Evolutionary conservation across 2,329 filamentous ascomycete species (phyloP).

Genomic region (Fusarium chaquense): DNA sequence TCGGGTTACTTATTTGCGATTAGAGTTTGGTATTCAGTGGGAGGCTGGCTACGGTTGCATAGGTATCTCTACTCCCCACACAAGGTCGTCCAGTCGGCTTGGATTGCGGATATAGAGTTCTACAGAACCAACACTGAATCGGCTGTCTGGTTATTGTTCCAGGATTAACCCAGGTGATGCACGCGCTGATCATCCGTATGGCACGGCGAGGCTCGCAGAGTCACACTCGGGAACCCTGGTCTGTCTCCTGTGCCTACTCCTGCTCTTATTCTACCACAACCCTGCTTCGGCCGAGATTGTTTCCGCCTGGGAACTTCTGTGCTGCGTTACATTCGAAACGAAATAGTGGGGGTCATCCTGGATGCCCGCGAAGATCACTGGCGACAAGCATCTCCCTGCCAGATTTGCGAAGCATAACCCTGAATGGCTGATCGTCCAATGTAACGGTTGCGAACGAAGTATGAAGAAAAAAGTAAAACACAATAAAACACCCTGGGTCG

Average conservation of each 20-base stretch:
- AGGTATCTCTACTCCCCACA: slow-evolving; percentile 28
- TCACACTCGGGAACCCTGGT: slow-evolving; percentile 19
- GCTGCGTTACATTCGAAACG: slow-evolving; percentile 23
- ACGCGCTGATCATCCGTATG: slow-evolving; percentile 31
- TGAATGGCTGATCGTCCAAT: slow-evolving; percentile 31
- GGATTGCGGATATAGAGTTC: slow-evolving; percentile 29
- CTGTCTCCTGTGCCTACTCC: not conserved
- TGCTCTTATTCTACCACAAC: slow-evolving; percentile 3
- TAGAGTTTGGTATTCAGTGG: slow-evolving; percentile 38
- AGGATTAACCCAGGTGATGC: slow-evolving; percentile 32
- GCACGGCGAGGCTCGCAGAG: slow-evolving; percentile 28
- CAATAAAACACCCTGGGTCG: slow-evolving; percentile 5
- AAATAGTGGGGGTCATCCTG: slow-evolving; percentile 26
- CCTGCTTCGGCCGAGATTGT: slow-evolving; percentile 33
- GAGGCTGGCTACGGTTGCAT: slow-evolving; percentile 35
- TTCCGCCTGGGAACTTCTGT: slow-evolving; percentile 19
- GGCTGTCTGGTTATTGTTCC: slow-evolving; percentile 32
- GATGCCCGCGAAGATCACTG: slow-evolving; percentile 35
- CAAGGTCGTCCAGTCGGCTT: slow-evolving; percentile 29
- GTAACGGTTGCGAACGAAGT: slow-evolving; percentile 21
- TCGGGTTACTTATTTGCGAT: slow-evolving; percentile 15
- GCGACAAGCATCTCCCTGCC: slow-evolving; percentile 25
- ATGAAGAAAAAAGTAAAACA: slow-evolving; percentile 3
- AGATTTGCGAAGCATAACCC: slow-evolving; percentile 38
- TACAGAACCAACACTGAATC: slow-evolving; percentile 30